phyloP scores from a whole-genome alignment of 2,329 filamentous ascomycete genomes.

The Fusarium subtropicale region DNA sequence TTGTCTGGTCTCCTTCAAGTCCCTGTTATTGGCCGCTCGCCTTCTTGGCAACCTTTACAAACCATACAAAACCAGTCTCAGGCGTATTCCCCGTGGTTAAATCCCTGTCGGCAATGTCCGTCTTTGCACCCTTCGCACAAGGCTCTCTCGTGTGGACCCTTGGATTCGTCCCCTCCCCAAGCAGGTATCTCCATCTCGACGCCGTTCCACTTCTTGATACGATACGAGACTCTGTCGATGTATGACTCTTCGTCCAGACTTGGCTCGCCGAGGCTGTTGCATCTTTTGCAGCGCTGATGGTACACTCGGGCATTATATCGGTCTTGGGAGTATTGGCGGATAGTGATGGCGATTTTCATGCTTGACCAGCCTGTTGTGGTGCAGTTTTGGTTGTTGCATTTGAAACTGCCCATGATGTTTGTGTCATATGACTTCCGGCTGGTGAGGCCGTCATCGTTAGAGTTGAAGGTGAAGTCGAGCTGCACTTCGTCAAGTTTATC shows the following conservation, averaged over 20 bases:
- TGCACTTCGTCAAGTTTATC: slow-evolving; percentile 20
- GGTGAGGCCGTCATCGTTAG: slow-evolving; percentile 21
- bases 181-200: slow-evolving; percentile 33
- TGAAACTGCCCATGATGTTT: slow-evolving; percentile 51
- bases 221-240: slow-evolving; percentile 51
- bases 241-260: slow-evolving; percentile 49
- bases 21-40: too few relatives aligned
- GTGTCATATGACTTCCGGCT: slow-evolving; percentile 44
- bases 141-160: slow-evolving; percentile 37
- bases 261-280: slow-evolving; percentile 46
- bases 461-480: slow-evolving; percentile 43
- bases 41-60: too few relatives aligned
- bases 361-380: slow-evolving; percentile 48
- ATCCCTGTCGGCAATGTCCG: too few relatives aligned
- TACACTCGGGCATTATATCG: slow-evolving; percentile 54
- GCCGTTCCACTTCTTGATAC: slow-evolving; percentile 54
- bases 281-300: slow-evolving; percentile 52
- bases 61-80: too few relatives aligned
- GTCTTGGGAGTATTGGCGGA: slow-evolving; percentile 46
- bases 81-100: too few relatives aligned
- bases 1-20: not conserved
- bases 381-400: slow-evolving; percentile 48
- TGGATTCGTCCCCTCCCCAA: not conserved
- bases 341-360: slow-evolving; percentile 50
- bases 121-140: slow-evolving; percentile 55